Percentiles rank a stretch among this genome's conserved stretches.
Evolutionary conservation across 495 filamentous ascomycete genomes (phyloP).

Genomic region (Patellaria atrata): DNA sequence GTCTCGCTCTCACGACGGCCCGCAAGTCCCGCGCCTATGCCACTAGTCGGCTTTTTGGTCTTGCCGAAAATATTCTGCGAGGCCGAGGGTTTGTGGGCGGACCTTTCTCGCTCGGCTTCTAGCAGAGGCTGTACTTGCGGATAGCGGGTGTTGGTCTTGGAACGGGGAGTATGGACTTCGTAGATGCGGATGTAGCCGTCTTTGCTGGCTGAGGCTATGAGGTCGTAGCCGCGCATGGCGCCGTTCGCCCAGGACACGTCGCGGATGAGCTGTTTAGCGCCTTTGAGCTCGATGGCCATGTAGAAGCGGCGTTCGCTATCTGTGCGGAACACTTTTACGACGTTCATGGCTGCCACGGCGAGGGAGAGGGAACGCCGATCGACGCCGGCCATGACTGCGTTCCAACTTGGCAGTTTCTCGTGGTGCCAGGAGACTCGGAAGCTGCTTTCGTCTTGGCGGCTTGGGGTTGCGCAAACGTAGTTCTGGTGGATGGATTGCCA

Average conservation of each 20-base stretch:
- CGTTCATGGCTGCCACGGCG: slow-evolving; percentile 71
- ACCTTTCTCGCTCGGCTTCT: no score
- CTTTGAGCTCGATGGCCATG: slow-evolving; percentile 55
- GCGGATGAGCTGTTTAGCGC: slow-evolving; percentile 62
- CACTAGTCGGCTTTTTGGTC: slow-evolving; percentile 13
- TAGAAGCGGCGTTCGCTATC: slow-evolving; percentile 54
- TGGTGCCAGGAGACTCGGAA: slow-evolving; percentile 80
- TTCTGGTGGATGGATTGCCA: slow-evolving; percentile 62
- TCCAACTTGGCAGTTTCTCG: slow-evolving; percentile 62
- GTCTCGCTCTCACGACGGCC: slow-evolving; percentile 23
- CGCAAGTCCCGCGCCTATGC: slow-evolving; percentile 45
- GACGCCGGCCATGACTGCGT: slow-evolving; percentile 59
- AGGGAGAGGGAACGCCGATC: slow-evolving; percentile 57
- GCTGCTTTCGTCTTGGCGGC: slow-evolving; percentile 59
- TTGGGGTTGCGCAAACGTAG: slow-evolving; percentile 46
- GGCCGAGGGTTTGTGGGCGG: slow-evolving; percentile 8
- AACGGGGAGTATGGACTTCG: slow-evolving; percentile 45
- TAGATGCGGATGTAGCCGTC: slow-evolving; percentile 82
- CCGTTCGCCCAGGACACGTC: slow-evolving; percentile 89
- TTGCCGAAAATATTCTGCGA: slow-evolving; percentile 6
- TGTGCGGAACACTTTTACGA: slow-evolving; percentile 66
- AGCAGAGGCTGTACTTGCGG: slow-evolving; percentile 31
- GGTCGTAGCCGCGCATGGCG: slow-evolving; percentile 70
- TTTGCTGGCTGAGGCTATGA: slow-evolving; percentile 82
- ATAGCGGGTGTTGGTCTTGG: slow-evolving; percentile 7